Evolutionary conservation across 2,329 filamentous ascomycete species (phyloP), one percentile per base, ranked within the genome.

Genomic region (Cladophialophora yegresii): DNA sequence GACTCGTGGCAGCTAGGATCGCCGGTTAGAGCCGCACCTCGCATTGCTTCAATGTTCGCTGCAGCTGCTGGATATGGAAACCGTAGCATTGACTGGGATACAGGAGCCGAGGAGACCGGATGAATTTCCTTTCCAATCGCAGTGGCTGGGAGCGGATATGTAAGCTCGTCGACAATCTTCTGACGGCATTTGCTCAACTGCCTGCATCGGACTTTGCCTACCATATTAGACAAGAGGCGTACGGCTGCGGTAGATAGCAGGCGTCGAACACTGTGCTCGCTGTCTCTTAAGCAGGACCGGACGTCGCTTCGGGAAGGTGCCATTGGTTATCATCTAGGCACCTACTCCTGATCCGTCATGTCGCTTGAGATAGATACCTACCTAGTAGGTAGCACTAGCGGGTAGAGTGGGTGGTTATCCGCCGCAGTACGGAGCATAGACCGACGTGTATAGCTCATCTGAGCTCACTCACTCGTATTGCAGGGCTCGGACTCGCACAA

Each of bases 321-420:
- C 54, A 56, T 56, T 56, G 54, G 7, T 3, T 13, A 43, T 20
- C 22, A 49, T 20, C 20, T 45, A 22, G 22, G 16, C 22, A 23
- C 3, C 20, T 40, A 26, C 7, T 16, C 16, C 13, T 16, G 36
- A 36, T 36, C 33, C 33, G 8, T 57, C 32, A 58, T 58, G 16
- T 58, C 55, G 55, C 26, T 49, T 20, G 22, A 33, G 36, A 40
- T 58, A 12, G 22, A 49, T 49, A 49, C n/a, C n/a, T n/a, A n/a
- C n/a, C n/a, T n/a, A n/a, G n/a, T n/a, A n/a, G n/a, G n/a, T n/a
- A n/a, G 45, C 45, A 49, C 23, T 9, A 23, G 45, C 45, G 45
- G 10, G 22, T 49, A 23, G 45, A 49, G 45, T 9, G 20, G 20
- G 23, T 7, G 4, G 23, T 16, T 10, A 13, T 49, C n/a, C 7